Evolutionary conservation across 129 eudicot species (phyloP).

Genomic region (Tagetes erecta): DNA sequence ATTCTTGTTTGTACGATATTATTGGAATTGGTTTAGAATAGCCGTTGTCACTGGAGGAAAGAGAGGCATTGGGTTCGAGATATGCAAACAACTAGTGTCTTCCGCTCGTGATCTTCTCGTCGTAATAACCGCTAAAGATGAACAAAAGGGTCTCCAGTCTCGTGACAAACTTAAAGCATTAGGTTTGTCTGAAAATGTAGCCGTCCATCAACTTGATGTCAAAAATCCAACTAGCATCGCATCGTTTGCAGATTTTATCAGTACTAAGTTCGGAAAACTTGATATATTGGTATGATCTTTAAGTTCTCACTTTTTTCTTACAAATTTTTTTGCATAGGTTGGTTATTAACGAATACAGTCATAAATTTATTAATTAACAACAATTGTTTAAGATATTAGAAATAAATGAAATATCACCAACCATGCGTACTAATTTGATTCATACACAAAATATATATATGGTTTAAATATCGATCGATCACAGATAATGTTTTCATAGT

Average conservation of each 20-base stretch:
- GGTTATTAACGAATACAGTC: not conserved
- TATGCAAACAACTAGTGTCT: slow-evolving; percentile 27
- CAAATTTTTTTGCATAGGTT: not conserved
- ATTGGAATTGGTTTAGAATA: slow-evolving; percentile 18
- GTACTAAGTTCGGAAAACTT: slow-evolving; percentile 25
- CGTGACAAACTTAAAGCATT: slow-evolving; percentile 28
- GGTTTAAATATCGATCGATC: too few relatives aligned
- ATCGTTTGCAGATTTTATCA: slow-evolving; percentile 26
- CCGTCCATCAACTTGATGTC: slow-evolving; percentile 21
- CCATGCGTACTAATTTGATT: not conserved
- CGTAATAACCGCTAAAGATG: slow-evolving; percentile 28
- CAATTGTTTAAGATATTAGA: not conserved
- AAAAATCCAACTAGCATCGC: slow-evolving; percentile 18
- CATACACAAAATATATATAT: not conserved
- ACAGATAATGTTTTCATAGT: too few relatives aligned
- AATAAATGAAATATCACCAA: not conserved
- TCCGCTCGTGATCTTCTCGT: slow-evolving; percentile 20
- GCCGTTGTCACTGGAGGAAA: slow-evolving; percentile 36
- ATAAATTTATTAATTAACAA: not conserved
- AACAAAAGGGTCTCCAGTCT: slow-evolving; percentile 30
- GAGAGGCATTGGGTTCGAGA: slow-evolving; percentile 32
- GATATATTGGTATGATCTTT: slow-evolving; percentile 30
- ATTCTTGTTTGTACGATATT: not conserved
- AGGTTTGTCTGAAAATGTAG: slow-evolving; percentile 24
- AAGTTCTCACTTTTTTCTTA: not conserved